Evolutionary conservation across 2,329 filamentous ascomycete species (phyloP).

Genomic region (Leptographium procerum): DNA sequence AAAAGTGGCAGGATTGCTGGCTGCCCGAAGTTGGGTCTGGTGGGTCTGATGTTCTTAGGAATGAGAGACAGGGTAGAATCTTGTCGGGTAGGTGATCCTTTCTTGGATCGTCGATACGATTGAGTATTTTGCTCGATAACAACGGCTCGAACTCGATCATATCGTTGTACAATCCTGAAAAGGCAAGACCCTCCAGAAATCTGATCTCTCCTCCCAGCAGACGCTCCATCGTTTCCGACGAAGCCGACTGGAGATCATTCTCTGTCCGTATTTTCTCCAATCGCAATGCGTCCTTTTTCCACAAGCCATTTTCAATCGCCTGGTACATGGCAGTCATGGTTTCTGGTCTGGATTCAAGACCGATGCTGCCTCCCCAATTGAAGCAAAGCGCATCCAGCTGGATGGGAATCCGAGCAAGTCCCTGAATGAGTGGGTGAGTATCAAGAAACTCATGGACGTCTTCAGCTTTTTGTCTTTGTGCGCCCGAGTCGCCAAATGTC

Average conservation of each 20-base stretch:
- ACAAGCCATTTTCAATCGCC: neutral
- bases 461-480: neutral
- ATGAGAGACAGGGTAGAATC: neutral
- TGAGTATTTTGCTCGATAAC: neutral
- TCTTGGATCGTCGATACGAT: neutral
- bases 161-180: neutral
- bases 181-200: neutral
- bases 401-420: conserved; percentile 30
- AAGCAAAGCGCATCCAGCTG: conserved; percentile 32
- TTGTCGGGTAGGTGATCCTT: neutral
- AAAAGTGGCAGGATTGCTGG: neutral
- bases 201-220: neutral
- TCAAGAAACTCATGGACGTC: conserved; percentile 23
- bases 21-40: neutral
- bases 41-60: neutral
- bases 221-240: neutral
- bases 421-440: conserved; percentile 20
- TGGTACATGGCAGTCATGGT: neutral
- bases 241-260: neutral
- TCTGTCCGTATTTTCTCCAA: neutral
- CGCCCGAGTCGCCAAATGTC: neutral
- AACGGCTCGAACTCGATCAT: neutral
- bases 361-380: conserved; percentile 17
- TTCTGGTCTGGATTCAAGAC: neutral
- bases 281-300: neutral